These are phyloP conservation scores for Ophiocordyceps camponoti-floridani DNA, from an alignment of 2,329 filamentous ascomycete species.

Conservation along the genomic window DNA sequence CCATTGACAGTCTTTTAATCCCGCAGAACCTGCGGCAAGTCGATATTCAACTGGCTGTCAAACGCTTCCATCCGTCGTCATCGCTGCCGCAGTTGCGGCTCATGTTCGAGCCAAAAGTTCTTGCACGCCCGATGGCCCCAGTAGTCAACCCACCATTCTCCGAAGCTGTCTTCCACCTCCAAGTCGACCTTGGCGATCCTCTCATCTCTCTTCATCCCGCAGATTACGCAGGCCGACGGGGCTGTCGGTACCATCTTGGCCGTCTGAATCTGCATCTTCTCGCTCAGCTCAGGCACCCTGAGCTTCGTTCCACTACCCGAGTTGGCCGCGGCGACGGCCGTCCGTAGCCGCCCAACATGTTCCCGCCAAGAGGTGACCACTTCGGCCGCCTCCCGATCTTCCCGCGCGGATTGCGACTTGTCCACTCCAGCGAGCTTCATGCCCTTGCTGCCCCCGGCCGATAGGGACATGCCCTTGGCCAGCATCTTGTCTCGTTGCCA, in stretches of 20 bases:
- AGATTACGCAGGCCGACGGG: conserved; percentile 62
- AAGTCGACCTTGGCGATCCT: conserved; percentile 58
- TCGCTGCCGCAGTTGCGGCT: conserved; percentile 48
- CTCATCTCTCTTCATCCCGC: conserved; percentile 78
- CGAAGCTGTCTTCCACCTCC: conserved; percentile 75
- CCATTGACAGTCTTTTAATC: not conserved
- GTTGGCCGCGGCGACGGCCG: conserved; percentile 50
- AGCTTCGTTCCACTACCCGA: conserved; percentile 33
- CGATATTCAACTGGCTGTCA: not conserved
- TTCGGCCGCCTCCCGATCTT: conserved; percentile 72
- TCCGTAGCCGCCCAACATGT: conserved; percentile 56
- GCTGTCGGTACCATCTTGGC: conserved; percentile 60
- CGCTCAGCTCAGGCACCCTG: conserved; percentile 51
- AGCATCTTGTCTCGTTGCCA: conserved; percentile 85
- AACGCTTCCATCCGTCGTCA: not conserved
- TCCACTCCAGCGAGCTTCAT: conserved; percentile 88
- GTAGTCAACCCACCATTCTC: conserved; percentile 90
- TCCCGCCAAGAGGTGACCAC: conserved; percentile 58
- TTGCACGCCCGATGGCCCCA: conserved; percentile 68
- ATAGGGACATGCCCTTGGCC: conserved; percentile 77
- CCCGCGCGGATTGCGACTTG: conserved; percentile 62
- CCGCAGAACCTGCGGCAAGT: not conserved
- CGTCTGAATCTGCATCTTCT: conserved; percentile 48
- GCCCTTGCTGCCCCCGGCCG: conserved; percentile 54
- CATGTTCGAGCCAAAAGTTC: conserved; percentile 73